phyloP scores from a whole-genome alignment of 176 grass and related monocot genomes.

The Carex kokanica region DNA sequence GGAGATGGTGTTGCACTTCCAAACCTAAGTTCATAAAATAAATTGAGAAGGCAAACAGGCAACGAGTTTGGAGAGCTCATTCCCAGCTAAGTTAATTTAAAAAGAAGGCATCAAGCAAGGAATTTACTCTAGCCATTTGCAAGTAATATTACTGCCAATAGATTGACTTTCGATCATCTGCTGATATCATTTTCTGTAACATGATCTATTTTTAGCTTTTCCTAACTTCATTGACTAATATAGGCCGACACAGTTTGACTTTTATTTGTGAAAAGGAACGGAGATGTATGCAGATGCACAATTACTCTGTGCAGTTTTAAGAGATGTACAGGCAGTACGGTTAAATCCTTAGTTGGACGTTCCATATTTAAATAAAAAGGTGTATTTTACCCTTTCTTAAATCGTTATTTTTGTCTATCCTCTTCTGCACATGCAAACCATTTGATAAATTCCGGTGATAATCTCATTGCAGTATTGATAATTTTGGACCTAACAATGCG shows the following conservation, averaged over 20 bases:
- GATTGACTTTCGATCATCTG: neutral
- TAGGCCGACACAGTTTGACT: neutral
- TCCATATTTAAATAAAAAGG: neutral
- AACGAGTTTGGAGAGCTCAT: neutral
- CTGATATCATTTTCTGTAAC: neutral
- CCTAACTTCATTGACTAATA: neutral
- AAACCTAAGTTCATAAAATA: neutral
- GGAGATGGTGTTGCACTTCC: neutral
- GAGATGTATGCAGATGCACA: slow-evolving; percentile 4
- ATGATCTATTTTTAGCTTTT: neutral
- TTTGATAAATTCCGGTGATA: too few relatives aligned
- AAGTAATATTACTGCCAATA: neutral
- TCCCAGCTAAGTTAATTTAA: neutral
- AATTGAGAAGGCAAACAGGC: neutral
- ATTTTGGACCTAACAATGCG: neutral
- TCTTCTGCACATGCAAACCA: neutral
- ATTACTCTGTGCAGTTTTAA: neutral
- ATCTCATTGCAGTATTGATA: too few relatives aligned
- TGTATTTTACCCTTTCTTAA: neutral
- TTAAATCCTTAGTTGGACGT: neutral
- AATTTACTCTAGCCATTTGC: neutral
- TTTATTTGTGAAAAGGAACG: neutral
- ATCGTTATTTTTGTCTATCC: neutral
- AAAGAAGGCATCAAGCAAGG: neutral
- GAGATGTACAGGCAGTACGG: neutral